Evolutionary conservation across 306 rosid genomes (phyloP), one percentile per base, ranked within the genome.

Genomic region (Cyclanthera cordifolia): DNA sequence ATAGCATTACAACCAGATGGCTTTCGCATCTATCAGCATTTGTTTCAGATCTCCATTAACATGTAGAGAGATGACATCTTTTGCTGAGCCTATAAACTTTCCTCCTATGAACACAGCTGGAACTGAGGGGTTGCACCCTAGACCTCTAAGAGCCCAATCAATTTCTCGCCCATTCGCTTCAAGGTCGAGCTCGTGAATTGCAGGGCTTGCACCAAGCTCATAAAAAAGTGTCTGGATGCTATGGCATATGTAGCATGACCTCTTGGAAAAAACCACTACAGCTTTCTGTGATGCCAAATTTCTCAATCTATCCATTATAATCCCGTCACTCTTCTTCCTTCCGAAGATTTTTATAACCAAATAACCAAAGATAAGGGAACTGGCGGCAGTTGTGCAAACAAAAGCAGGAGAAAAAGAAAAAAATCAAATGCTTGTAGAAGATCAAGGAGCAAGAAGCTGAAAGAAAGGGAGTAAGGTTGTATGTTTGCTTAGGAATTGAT

Each of bases 21-120:
- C 99, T 69, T 71, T 86, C 17, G 99, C 99, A 71, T 90, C 97
- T 11, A 82, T 88, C 73, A 94, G 95, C 92, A 85, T 76, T 86
- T 90, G 96, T 52, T 90, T 94, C 49, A 94, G 91, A 72, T 92
- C 77, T 6, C 97, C 99, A 76, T 94, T 90, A 72, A 94, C 92
- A 71, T 94, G 99, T 55, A 86, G 94, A 24, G 99, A 90, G 48
- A 94, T 90, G 53, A 94, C 80, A 73, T 94, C 99, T 74, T 85
- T 90, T 15, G 99, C 85, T 4, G 97, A 88, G 21, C 99, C 99
- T 1, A 90, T 86, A 76, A 79, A 88, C 69, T 79, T 85, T 50
- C 97, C 99, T 34, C 99, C 99, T 1, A 94, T 84, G 78, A 94
- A 94, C 60, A 94, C 94, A 45, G 99, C 97, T 47, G 99, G 99